Conservation (phyloP, 1,139 yeast genomes). For the Blastobotrys capitulatus region DNA sequence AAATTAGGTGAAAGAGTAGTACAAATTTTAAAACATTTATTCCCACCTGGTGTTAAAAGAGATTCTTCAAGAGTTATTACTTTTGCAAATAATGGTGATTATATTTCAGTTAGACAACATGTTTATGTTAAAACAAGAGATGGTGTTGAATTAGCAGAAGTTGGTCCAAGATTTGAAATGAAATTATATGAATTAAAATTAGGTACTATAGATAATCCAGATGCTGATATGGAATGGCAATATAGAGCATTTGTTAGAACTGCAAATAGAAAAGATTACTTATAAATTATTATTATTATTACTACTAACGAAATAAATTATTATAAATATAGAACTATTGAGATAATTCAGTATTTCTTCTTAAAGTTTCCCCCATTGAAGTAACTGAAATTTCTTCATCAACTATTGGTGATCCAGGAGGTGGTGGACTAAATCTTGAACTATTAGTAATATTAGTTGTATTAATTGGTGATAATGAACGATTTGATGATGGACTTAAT, state of each 20-base stretch:
- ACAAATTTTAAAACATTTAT: conserved; percentile 75
- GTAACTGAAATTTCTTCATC: conserved; percentile 27
- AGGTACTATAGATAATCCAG: conserved; percentile 91
- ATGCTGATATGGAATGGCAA: conserved; percentile 98
- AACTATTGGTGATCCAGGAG: conserved; percentile 7
- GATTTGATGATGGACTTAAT: conserved; percentile 6
- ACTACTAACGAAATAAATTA: too few relatives aligned
- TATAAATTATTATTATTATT: conserved; percentile 33
- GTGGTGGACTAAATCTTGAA: neutral
- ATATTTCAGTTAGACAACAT: conserved; percentile 90
- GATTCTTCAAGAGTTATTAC: conserved; percentile 87
- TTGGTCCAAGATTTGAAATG: conserved; percentile 99
- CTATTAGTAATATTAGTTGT: neutral
- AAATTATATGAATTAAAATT: conserved; percentile 78
- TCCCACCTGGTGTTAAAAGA: conserved; percentile 95
- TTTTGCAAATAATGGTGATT: conserved; percentile 86
- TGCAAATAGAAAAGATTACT: conserved; percentile 88
- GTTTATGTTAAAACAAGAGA: conserved; percentile 86
- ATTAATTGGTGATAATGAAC: conserved; percentile 6
- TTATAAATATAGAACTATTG: too few relatives aligned
- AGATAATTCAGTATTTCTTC: conserved; percentile 34
- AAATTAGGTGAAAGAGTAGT: conserved; percentile 79
- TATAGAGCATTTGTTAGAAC: conserved; percentile 88
- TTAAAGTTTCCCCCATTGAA: conserved; percentile 38
- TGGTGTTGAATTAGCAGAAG: conserved; percentile 84